Base-by-base conservation (phyloP, 164 flowering plant species). In the Vitis cinerea region DNA sequence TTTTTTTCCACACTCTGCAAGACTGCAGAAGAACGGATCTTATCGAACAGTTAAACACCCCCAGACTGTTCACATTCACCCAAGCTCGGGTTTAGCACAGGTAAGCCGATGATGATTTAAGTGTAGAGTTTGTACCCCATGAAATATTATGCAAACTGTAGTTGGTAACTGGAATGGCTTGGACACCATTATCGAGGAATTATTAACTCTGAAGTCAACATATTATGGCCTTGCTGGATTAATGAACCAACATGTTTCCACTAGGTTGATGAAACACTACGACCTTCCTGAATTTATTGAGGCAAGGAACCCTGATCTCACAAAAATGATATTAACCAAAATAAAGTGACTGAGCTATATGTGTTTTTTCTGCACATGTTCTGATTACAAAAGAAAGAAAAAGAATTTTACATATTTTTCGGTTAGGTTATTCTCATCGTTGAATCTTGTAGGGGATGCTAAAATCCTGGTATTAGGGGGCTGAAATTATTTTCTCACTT, bases 21-120 rank as follows among this genome's bases (percentile, higher is more conserved):
- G 71, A 81, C 59, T 96, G 67, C 97, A 96, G 73, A 96, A 90
- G 81, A 85, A 77, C 84, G 98, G 98, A 66, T 81, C 94, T 50
- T 96, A 93, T 73, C 78, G 88, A 55, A 93, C 98, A 1, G 95
- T 96, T 31, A 96, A 96, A 81, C 90, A 89, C 74, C 95, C 95
- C 6, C 97, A 91, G 75, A 92, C 89, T 6, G 97, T 93, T 64
- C 84, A 92, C 75, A 89, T 96, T 57, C 99, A 96, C 72, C 99
- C 99, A 1, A 91, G 88, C 71, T 93, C 99, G 16, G 99, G 99
- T 59, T 73, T 93, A 65, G 87, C 98, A 19, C 89, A 89, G 92
- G 97, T 92, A 81, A 63, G 55, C 50, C 51, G 50, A 49, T 74
- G 62, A 47, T 47, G 2, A 37, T 37, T 37, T 37, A 37, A 37